phyloP scores from a whole-genome alignment of 208 protist species.

The Paratrypanosoma confusum region DNA sequence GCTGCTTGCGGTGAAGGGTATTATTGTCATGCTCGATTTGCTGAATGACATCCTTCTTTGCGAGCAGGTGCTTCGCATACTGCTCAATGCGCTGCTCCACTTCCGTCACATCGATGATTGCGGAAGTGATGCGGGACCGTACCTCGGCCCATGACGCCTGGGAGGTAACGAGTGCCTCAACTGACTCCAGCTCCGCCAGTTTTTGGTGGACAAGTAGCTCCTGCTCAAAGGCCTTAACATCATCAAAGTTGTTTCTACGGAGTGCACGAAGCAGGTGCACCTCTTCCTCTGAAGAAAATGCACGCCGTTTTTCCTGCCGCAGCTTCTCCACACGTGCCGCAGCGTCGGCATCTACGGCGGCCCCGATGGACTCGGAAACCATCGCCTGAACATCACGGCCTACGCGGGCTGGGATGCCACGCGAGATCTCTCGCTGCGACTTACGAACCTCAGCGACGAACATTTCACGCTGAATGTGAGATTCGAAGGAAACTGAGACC shows the following conservation, averaged over 20 bases:
- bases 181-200: constrained; percentile 52
- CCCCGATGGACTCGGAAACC: constrained; percentile 44
- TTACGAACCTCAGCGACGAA: constrained; percentile 58
- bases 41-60: constrained; percentile 65
- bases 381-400: constrained; percentile 31
- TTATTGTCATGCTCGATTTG: constrained; percentile 81
- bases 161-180: constrained; percentile 49
- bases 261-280: constrained; percentile 53
- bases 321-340: constrained; percentile 59
- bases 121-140: constrained; percentile 36
- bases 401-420: too few relatives aligned
- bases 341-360: constrained; percentile 48
- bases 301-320: constrained; percentile 44
- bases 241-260: constrained; percentile 49
- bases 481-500: constrained; percentile 75
- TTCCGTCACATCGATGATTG: constrained; percentile 59
- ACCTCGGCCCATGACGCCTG: constrained; percentile 34
- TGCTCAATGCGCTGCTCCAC: constrained; percentile 63
- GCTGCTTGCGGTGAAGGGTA: constrained; percentile 61
- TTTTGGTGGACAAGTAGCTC: constrained; percentile 57
- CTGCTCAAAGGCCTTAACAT: constrained; percentile 58
- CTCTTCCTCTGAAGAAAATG: constrained; percentile 66
- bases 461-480: constrained; percentile 84
- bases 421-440: constrained; percentile 22
- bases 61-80: constrained; percentile 63